Conservation (phyloP, 176 grass and related monocot genomes). For the Cenchrus americanus region DNA sequence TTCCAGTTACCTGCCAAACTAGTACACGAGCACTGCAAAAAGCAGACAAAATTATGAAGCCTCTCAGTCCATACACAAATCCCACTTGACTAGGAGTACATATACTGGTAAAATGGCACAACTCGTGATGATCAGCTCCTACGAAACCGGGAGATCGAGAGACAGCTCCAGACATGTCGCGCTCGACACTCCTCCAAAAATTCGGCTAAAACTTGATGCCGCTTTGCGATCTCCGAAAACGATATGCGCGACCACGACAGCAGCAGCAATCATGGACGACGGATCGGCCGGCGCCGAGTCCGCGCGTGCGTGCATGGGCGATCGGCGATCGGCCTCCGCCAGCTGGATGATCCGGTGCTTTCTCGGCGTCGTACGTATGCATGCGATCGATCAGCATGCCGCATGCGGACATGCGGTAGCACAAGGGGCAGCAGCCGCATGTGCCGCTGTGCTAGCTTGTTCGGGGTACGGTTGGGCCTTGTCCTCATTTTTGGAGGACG, state of each 20-base stretch:
- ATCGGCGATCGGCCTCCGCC: neutral
- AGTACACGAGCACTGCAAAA: neutral
- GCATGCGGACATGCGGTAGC: neutral
- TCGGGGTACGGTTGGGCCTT: neutral
- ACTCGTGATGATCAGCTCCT: slow-evolving; percentile 3
- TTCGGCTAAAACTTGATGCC: slow-evolving; percentile 14
- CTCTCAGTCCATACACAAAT: neutral
- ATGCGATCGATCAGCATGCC: neutral
- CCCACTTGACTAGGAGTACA: neutral
- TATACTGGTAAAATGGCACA: neutral
- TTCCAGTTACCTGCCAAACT: neutral
- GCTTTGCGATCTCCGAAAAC: neutral
- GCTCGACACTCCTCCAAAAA: slow-evolving; percentile 49
- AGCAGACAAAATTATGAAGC: neutral
- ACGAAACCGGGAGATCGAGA: slow-evolving; percentile 15
- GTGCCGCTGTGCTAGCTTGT: neutral
- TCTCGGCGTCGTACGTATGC: slow-evolving; percentile 9
- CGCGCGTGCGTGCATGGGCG: slow-evolving; percentile 10
- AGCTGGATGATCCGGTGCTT: slow-evolving; percentile 18
- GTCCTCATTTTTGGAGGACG: slow-evolving; percentile 21
- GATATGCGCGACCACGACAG: neutral
- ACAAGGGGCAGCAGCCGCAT: neutral
- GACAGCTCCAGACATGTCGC: slow-evolving; percentile 35
- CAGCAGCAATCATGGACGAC: slow-evolving; percentile 27
- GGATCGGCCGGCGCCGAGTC: neutral